These are phyloP conservation scores for Aureobasidium sp. DNA, from an alignment of 2,329 filamentous ascomycete species.

Conservation along the genomic window DNA sequence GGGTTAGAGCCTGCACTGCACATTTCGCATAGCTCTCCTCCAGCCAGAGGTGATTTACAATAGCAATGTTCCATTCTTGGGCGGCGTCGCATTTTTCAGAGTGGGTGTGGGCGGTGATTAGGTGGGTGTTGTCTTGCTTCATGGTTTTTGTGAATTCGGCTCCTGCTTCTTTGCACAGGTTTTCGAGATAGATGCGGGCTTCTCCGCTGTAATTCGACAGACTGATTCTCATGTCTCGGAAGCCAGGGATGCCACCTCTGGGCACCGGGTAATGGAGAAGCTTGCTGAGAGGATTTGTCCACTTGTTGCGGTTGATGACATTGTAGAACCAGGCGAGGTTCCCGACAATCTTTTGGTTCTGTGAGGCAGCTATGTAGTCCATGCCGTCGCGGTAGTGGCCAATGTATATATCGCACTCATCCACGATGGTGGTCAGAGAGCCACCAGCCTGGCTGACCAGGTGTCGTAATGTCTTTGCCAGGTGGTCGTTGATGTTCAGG, in stretches of 20 bases:
- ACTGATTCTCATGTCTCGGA: conserved; percentile 70
- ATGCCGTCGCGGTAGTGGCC: conserved; percentile 79
- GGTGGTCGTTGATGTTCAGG: conserved; percentile 60
- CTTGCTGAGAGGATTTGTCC: conserved; percentile 76
- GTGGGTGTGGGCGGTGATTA: conserved; percentile 80
- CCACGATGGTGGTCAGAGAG: conserved; percentile 55
- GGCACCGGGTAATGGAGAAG: conserved; percentile 88
- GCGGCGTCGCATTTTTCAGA: conserved; percentile 94
- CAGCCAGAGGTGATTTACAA: conserved; percentile 93
- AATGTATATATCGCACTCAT: conserved; percentile 73
- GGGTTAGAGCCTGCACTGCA: conserved; percentile 63
- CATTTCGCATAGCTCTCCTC: conserved; percentile 96
- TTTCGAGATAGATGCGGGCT: conserved; percentile 86
- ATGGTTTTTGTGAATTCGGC: conserved; percentile 91
- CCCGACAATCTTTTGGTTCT: conserved; percentile 73
- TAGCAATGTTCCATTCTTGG: conserved; percentile 81
- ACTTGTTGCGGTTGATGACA: conserved; percentile 79
- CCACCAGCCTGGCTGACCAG: conserved; percentile 70
- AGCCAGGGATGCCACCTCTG: conserved; percentile 68
- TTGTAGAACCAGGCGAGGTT: conserved; percentile 93
- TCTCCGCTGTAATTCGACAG: conserved; percentile 96
- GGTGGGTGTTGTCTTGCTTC: conserved; percentile 90
- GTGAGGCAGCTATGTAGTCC: conserved; percentile 71
- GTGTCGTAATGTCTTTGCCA: conserved; percentile 60
- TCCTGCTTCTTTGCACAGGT: conserved; percentile 75